Evolutionary conservation across 2,329 filamentous ascomycete species (phyloP).

Genomic region (Sporothrix variecibatus): DNA sequence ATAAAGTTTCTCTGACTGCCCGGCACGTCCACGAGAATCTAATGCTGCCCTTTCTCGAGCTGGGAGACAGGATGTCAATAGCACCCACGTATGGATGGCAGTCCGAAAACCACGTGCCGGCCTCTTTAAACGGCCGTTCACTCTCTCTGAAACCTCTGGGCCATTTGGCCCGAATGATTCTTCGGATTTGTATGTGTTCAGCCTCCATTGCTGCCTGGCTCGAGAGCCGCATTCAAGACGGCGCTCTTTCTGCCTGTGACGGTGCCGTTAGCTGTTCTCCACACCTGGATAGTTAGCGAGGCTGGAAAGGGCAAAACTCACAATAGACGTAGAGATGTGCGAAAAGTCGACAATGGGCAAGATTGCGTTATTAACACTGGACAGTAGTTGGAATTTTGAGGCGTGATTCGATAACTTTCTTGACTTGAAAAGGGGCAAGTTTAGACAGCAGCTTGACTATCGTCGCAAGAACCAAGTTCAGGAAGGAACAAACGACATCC

Average conservation of each 20-base stretch:
- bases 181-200: neutral
- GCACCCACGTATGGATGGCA: neutral
- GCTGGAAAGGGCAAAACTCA: neutral
- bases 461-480: neutral
- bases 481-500: neutral
- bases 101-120: neutral
- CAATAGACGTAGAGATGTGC: neutral
- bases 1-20: neutral
- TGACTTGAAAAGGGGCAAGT: neutral
- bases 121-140: neutral
- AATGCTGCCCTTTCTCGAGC: neutral
- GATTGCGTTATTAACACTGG: neutral
- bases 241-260: neutral
- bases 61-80: neutral
- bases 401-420: neutral
- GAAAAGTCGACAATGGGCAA: neutral
- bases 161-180: neutral
- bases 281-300: neutral
- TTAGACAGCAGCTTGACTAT: neutral
- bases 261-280: neutral
- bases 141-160: neutral
- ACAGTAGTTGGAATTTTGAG: neutral
- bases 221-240: neutral
- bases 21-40: neutral
- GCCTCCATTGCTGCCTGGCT: constrained; percentile 21